Percentiles rank a stretch among this genome's conserved stretches.
Evolutionary conservation across 306 rosid species (phyloP).

Genomic region (Betula pendula): DNA sequence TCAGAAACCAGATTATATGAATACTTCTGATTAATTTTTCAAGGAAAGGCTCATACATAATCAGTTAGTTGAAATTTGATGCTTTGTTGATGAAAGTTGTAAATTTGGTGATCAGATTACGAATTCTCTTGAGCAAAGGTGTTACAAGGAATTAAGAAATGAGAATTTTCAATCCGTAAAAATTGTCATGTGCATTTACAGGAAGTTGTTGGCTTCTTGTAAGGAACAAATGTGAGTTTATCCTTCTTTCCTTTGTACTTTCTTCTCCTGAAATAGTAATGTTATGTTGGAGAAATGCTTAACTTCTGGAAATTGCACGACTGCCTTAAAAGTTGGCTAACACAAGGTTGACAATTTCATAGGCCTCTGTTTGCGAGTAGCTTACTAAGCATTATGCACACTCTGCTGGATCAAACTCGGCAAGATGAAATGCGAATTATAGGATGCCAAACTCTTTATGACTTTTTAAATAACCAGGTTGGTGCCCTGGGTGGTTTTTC

Average conservation of each 20-base stretch:
- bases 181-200: slow-evolving; percentile 84
- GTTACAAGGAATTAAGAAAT: slow-evolving; percentile 83
- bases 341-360: slow-evolving; percentile 21
- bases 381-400: slow-evolving; percentile 78
- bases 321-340: not conserved
- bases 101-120: slow-evolving; percentile 65
- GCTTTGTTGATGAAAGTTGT: slow-evolving; percentile 29
- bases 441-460: slow-evolving; percentile 84
- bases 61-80: slow-evolving; percentile 26
- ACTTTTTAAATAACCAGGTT: slow-evolving; percentile 93
- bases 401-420: slow-evolving; percentile 83
- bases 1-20: slow-evolving; percentile 3
- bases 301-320: not conserved
- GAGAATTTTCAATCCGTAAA: slow-evolving; percentile 69
- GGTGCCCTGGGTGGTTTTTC: slow-evolving; percentile 21
- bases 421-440: slow-evolving; percentile 85
- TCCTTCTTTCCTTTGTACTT: slow-evolving; percentile 21
- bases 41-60: slow-evolving; percentile 17
- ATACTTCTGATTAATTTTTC: slow-evolving; percentile 8
- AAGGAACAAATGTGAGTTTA: slow-evolving; percentile 89
- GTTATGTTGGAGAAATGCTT: not conserved
- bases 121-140: slow-evolving; percentile 81
- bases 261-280: not conserved
- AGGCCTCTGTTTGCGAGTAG: slow-evolving; percentile 95
- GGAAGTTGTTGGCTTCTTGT: slow-evolving; percentile 76